These are phyloP conservation scores for Phytopythium boreale DNA, from an alignment of 352 stramenopile species.

Conservation along the genomic window DNA sequence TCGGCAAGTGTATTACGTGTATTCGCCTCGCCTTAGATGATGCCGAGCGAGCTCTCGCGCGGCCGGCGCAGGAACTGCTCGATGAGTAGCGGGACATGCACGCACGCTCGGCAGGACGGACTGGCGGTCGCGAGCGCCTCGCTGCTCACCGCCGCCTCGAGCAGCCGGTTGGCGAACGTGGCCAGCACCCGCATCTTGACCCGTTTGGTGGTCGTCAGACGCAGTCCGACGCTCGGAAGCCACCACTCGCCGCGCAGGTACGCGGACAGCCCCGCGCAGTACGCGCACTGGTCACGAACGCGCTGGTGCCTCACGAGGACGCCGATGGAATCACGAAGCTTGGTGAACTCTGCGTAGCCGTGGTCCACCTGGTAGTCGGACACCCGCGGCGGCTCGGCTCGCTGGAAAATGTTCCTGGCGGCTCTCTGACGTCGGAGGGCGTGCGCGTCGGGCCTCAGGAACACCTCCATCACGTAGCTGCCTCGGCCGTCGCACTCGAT, in stretches of 20 bases:
- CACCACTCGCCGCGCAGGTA: background rate
- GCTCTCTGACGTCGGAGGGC: background rate
- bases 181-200: slow-evolving; percentile 5
- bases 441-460: background rate
- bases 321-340: background rate
- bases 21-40: slow-evolving; percentile 4
- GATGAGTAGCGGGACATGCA: slow-evolving; percentile 8
- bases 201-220: background rate
- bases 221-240: background rate
- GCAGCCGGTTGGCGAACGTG: slow-evolving; percentile 2
- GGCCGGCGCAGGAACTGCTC: slow-evolving; percentile 10
- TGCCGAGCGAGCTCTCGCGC: slow-evolving; percentile 9
- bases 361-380: slow-evolving; percentile 19
- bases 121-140: background rate
- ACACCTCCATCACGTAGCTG: slow-evolving; percentile 17
- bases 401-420: slow-evolving; percentile 5
- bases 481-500: slow-evolving; percentile 11
- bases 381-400: slow-evolving; percentile 4
- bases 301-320: background rate
- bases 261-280: background rate
- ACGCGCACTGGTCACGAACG: background rate
- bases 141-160: background rate
- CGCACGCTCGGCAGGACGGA: slow-evolving; percentile 3
- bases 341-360: slow-evolving; percentile 12
- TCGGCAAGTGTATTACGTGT: background rate